These are phyloP conservation scores for Aspergillus tanneri DNA, from an alignment of 2,329 filamentous ascomycete species.

Conservation along the genomic window DNA sequence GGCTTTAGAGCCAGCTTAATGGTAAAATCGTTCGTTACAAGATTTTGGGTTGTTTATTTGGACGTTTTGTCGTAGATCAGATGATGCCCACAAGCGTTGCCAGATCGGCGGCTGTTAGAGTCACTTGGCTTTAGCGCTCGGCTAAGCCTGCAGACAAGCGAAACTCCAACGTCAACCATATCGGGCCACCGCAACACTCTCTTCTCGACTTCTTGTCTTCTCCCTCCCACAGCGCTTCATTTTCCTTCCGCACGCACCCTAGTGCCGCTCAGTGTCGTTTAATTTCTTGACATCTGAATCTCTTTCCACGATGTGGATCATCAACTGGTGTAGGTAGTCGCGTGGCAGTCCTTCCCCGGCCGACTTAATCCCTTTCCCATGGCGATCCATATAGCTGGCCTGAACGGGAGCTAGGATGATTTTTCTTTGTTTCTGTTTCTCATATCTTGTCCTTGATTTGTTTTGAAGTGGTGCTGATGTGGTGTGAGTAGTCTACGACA, in stretches of 20 bases:
- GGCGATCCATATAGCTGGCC: slow-evolving; percentile 10
- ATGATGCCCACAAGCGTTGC: neutral
- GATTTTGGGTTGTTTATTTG: neutral
- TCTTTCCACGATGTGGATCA: slow-evolving; percentile 71
- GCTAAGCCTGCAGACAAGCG: slow-evolving; percentile 19
- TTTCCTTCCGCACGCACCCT: slow-evolving; percentile 19
- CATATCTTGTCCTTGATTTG: neutral
- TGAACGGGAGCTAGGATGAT: neutral
- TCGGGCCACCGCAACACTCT: slow-evolving; percentile 25
- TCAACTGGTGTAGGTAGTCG: slow-evolving; percentile 80
- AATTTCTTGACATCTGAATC: slow-evolving; percentile 12
- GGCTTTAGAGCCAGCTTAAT: neutral
- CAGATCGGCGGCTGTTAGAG: slow-evolving; percentile 13
- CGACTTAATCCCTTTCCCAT: neutral
- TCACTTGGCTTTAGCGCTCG: slow-evolving; percentile 20
- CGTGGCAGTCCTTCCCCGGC: slow-evolving; percentile 11
- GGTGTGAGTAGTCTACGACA: slow-evolving; percentile 70
- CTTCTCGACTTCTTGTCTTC: slow-evolving; percentile 30
- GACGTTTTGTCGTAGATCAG: neutral
- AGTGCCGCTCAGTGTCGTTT: slow-evolving; percentile 2
- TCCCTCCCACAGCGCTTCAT: slow-evolving; percentile 11
- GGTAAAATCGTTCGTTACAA: neutral
- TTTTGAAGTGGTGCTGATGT: slow-evolving; percentile 2
- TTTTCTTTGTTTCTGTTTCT: neutral
- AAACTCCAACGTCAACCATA: slow-evolving; percentile 26